These are phyloP conservation scores for Lactarius trivialis DNA, from an alignment of 768 basidiomycete species.

Conservation along the genomic window DNA sequence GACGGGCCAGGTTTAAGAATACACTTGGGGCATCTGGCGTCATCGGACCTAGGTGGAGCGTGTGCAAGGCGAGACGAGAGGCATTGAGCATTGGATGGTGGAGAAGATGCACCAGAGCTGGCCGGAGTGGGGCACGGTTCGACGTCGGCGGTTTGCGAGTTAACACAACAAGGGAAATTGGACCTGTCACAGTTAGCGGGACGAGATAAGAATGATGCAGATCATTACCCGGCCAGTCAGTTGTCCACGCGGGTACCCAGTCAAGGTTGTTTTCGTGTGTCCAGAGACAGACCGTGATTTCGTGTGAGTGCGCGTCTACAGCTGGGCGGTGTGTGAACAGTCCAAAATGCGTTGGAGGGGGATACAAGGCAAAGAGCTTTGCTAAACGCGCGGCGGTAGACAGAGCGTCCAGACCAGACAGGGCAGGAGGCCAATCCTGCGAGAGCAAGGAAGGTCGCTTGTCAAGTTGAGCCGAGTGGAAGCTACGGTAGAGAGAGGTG, in stretches of 20 bases:
- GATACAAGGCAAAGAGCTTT: slow-evolving; percentile 27
- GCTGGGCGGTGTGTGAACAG: slow-evolving; percentile 22
- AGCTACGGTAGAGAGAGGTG: slow-evolving; percentile 14
- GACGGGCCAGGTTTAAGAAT: slow-evolving; percentile 57
- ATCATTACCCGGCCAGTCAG: slow-evolving; percentile 39
- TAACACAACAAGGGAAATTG: slow-evolving; percentile 18
- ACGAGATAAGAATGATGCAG: background rate
- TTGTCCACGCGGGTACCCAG: slow-evolving; percentile 32
- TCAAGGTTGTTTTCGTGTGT: slow-evolving; percentile 33
- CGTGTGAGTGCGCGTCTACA: slow-evolving; percentile 9
- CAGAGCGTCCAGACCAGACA: slow-evolving; percentile 12
- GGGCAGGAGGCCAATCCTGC: background rate
- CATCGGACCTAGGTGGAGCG: slow-evolving; percentile 39
- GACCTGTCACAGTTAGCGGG: slow-evolving; percentile 1
- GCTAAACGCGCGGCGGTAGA: slow-evolving; percentile 11
- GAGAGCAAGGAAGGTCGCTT: background rate
- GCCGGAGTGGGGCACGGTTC: background rate
- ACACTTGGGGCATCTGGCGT: slow-evolving; percentile 40
- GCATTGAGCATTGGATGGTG: slow-evolving; percentile 12
- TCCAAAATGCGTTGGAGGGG: slow-evolving; percentile 22
- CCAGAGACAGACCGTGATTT: slow-evolving; percentile 48
- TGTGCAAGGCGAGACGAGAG: slow-evolving; percentile 37
- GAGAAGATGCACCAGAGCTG: background rate
- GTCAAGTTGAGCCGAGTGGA: background rate
- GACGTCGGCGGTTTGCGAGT: background rate